phyloP scores from a whole-genome alignment of 192 early-diverging fungal species.

The Piromyces sp. region DNA sequence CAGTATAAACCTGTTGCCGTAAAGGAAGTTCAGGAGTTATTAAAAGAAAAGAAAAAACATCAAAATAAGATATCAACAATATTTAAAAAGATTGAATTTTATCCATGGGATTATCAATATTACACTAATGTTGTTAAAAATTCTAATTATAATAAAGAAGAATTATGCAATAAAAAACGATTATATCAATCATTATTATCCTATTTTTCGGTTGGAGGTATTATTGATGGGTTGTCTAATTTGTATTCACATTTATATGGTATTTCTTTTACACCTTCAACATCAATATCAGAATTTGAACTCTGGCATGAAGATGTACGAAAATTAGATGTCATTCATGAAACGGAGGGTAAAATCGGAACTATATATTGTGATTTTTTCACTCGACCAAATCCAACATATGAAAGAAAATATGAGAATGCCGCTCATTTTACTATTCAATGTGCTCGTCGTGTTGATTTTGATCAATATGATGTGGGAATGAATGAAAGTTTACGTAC shows the following conservation, averaged over 20 bases:
- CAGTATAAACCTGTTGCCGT: constrained; percentile 36
- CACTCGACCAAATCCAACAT: constrained; percentile 30
- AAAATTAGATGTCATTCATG: constrained; percentile 78
- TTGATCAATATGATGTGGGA: constrained; percentile 26
- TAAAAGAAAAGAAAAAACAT: constrained; percentile 11
- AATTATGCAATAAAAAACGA: background rate
- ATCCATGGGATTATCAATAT: background rate
- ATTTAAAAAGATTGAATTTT: background rate
- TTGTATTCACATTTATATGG: constrained; percentile 78
- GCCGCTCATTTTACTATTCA: constrained; percentile 93
- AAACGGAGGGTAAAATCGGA: constrained; percentile 69
- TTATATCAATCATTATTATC: constrained; percentile 27
- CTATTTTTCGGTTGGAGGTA: constrained; percentile 77
- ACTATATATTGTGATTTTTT: constrained; percentile 90
- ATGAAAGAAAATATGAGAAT: constrained; percentile 43
- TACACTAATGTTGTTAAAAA: background rate
- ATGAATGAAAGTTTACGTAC: background rate
- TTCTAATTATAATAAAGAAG: background rate
- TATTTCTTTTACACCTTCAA: constrained; percentile 54
- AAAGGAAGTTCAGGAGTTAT: constrained; percentile 26
- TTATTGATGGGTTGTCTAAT: constrained; percentile 69
- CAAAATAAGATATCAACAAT: background rate
- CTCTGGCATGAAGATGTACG: constrained; percentile 81
- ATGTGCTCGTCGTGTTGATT: constrained; percentile 70
- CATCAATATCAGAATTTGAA: constrained; percentile 50